A percentile compares a stretch with the other conserved stretches of the same genome.
Conservation (phyloP, 768 basidiomycete genomes). For the Thelephora aurantiotincta region DNA sequence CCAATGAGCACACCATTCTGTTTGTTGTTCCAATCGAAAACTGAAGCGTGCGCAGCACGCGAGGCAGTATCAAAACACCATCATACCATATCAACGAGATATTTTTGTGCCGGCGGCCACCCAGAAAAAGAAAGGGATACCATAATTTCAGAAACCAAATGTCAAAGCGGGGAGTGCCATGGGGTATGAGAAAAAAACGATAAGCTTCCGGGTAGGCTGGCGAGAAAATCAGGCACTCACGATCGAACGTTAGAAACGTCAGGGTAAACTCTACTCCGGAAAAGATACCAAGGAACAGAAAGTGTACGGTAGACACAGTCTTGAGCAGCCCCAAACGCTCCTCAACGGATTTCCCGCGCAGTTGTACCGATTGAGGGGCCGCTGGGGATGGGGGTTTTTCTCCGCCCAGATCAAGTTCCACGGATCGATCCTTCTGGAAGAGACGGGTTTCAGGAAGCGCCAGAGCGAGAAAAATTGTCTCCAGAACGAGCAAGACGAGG, state of each 20-base stretch:
- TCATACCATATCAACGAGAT: too few relatives aligned
- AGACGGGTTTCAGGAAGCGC: conserved; percentile 76
- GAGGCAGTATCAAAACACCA: too few relatives aligned
- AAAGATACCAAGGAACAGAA: conserved; percentile 79
- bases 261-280: conserved; percentile 95
- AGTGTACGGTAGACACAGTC: conserved; percentile 55
- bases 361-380: background rate
- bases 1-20: conserved; percentile 79
- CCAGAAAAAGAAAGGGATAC: too few relatives aligned
- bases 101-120: too few relatives aligned
- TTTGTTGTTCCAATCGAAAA: conserved; percentile 80
- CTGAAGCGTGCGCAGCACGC: conserved; percentile 25
- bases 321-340: conserved; percentile 44
- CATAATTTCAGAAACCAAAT: background rate
- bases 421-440: conserved; percentile 10
- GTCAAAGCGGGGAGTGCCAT: background rate
- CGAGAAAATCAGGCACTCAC: conserved; percentile 28
- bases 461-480: conserved; percentile 65
- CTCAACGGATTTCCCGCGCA: conserved; percentile 16
- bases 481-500: conserved; percentile 56
- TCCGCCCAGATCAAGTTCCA: conserved; percentile 5
- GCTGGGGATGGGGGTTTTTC: conserved; percentile 4
- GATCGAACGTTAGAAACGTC: conserved; percentile 85
- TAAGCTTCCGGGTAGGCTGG: too few relatives aligned
- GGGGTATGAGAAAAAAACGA: background rate